Evolutionary conservation across 2,329 filamentous ascomycete species (phyloP).

Genomic region (Sporothrix phasma): DNA sequence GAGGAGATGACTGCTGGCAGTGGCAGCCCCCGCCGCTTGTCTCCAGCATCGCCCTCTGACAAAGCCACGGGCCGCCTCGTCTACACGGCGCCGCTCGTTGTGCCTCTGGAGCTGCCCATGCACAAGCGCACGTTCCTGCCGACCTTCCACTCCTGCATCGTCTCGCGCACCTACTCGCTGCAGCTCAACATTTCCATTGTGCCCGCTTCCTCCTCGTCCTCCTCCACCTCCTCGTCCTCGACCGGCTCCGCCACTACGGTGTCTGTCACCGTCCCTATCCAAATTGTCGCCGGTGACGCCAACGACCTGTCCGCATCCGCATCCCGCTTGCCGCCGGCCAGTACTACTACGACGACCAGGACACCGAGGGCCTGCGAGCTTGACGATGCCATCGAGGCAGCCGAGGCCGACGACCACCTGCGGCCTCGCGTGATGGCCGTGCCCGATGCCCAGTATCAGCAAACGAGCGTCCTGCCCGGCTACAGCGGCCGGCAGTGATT

Average conservation of each 20-base stretch:
- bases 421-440: constrained; percentile 34
- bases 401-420: constrained; percentile 35
- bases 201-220: constrained; percentile 28
- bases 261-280: constrained; percentile 14
- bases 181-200: constrained; percentile 33
- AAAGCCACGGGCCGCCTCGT: constrained; percentile 24
- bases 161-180: constrained; percentile 45
- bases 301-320: background rate
- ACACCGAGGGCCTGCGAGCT: constrained; percentile 32
- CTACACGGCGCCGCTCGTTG: constrained; percentile 34
- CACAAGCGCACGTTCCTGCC: constrained; percentile 43
- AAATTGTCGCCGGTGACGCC: constrained; percentile 12
- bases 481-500: constrained; percentile 18
- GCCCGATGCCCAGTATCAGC: constrained; percentile 17
- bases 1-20: background rate
- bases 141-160: constrained; percentile 49
- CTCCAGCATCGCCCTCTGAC: background rate
- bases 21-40: background rate
- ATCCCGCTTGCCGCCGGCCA: background rate
- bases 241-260: constrained; percentile 6
- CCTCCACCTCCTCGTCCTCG: constrained; percentile 22
- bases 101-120: constrained; percentile 40
- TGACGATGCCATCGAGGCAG: constrained; percentile 40
- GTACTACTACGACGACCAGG: constrained; percentile 15
- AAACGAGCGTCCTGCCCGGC: constrained; percentile 23